Evolutionary conservation across 2,329 filamentous ascomycete species (phyloP), one percentile per base, ranked within the genome.

Genomic region (Sporothrix luriei): DNA sequence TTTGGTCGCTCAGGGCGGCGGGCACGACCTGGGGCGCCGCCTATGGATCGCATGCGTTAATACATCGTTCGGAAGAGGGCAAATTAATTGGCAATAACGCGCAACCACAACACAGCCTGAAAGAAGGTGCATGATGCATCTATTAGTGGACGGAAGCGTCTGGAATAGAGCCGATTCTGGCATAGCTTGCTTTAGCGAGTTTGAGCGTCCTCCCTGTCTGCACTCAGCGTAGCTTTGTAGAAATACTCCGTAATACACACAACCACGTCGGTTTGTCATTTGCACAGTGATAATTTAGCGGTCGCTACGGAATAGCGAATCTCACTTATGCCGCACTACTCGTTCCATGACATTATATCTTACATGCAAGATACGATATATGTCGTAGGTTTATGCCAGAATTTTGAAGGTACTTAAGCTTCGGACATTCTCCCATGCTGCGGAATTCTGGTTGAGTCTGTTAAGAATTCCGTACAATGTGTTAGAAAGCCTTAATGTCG

Each of bases 91-190:
- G 29, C 55, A 59, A 59, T 40, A 40, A 33, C 33, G 52, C 52
- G 21, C 5, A 55, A 6, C 26, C 52, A 33, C 52, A 33, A 6
- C 26, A 55, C 26, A 55, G 52, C 26, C 52, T 55, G 52, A 55
- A 43, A 33, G 3, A 9, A 24, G 19, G 55, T 40, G 55, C 55
- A 61, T 61, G 33, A 61, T 11, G n/a, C 33, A 33, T 33, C 9
- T 9, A n/a, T 19, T 3, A n/a, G 10, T n/a, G 10, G 55, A 61
- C 55, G 55, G 55, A 61, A 61, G n/a, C 55, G 55, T 61, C 55
- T 61, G 33, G 55, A 61, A 61, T 61, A 61, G 33, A 61, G 21
- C 55, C 55, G 21, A 19, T 61, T 61, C 38, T 40, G 26, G 55
- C n/a, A 43, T 43, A 40, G 55, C 55, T 38, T 26, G 26, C 26